phyloP scores from a whole-genome alignment of 495 filamentous ascomycete genomes.

The Saxophila tyrrhenica region DNA sequence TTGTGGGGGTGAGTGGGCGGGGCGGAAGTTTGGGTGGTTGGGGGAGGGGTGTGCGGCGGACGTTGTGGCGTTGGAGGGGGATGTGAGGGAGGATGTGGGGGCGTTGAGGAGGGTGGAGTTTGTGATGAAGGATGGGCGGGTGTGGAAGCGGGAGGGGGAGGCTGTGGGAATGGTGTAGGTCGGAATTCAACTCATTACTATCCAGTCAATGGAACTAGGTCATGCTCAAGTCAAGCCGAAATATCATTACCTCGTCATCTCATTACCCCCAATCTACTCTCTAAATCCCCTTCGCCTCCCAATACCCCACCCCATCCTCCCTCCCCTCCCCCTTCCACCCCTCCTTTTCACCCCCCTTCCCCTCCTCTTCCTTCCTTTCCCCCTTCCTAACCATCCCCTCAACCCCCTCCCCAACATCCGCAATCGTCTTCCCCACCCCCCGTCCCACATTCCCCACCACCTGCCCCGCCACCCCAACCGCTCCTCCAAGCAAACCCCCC shows the following conservation, averaged over 20 bases:
- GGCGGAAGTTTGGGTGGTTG: conserved; percentile 39
- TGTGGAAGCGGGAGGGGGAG: conserved; percentile 29
- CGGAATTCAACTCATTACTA: too few species aligned
- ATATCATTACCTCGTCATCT: background rate
- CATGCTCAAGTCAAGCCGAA: too few species aligned
- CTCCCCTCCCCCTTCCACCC: background rate
- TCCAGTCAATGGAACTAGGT: too few species aligned
- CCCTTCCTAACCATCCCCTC: background rate
- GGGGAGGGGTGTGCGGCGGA: conserved; percentile 38
- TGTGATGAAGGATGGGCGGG: conserved; percentile 41
- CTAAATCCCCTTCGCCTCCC: background rate
- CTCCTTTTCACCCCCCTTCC: background rate
- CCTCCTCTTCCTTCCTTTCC: background rate
- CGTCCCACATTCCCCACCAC: background rate
- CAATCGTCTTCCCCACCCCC: background rate
- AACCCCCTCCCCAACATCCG: background rate
- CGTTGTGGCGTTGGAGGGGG: conserved; percentile 30
- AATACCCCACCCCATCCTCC: background rate
- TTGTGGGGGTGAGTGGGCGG: conserved; percentile 39
- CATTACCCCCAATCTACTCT: background rate
- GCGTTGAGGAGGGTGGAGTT: conserved; percentile 38
- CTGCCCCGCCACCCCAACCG: background rate
- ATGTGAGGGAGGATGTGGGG: conserved; percentile 26
- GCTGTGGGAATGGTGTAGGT: conserved; percentile 10
- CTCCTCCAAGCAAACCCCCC: background rate